Evolutionary conservation across 495 filamentous ascomycete genomes (phyloP).

Genomic region (Penicillium diatomitis): DNA sequence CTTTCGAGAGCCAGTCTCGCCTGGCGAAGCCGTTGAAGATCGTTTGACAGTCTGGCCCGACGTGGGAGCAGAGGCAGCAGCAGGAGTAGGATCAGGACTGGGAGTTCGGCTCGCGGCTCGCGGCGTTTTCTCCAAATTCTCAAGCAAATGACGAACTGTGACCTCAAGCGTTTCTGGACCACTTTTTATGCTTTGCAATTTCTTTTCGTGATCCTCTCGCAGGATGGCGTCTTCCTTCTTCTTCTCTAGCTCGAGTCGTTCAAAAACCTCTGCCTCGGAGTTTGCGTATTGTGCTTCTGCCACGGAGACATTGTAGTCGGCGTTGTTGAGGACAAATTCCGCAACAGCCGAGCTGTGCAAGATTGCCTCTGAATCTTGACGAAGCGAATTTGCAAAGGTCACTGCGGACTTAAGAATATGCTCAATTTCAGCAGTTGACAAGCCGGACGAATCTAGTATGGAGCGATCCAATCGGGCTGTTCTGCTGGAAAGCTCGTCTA

Average conservation of each 20-base stretch:
- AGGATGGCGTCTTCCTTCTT: conserved; percentile 44
- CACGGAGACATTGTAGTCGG: conserved; percentile 45
- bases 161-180: conserved; percentile 26
- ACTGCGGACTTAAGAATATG: conserved; percentile 37
- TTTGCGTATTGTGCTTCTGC: conserved; percentile 42
- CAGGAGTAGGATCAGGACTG: conserved; percentile 1
- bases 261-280: conserved; percentile 34
- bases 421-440: conserved; percentile 34
- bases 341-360: conserved; percentile 39
- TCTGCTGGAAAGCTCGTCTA: conserved; percentile 40
- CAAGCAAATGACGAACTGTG: conserved; percentile 24
- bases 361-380: conserved; percentile 40
- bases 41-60: too few species aligned
- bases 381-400: conserved; percentile 33
- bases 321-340: conserved; percentile 42
- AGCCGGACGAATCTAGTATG: conserved; percentile 21
- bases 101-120: conserved; percentile 9
- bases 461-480: conserved; percentile 26
- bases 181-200: conserved; percentile 39
- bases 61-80: not conserved
- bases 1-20: not conserved
- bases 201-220: conserved; percentile 34
- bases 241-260: conserved; percentile 38
- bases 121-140: conserved; percentile 21
- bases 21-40: not conserved